Evolutionary conservation across 495 filamentous ascomycete genomes (phyloP), one percentile per base, ranked within the genome.

Genomic region (Articulospora tetracladia): DNA sequence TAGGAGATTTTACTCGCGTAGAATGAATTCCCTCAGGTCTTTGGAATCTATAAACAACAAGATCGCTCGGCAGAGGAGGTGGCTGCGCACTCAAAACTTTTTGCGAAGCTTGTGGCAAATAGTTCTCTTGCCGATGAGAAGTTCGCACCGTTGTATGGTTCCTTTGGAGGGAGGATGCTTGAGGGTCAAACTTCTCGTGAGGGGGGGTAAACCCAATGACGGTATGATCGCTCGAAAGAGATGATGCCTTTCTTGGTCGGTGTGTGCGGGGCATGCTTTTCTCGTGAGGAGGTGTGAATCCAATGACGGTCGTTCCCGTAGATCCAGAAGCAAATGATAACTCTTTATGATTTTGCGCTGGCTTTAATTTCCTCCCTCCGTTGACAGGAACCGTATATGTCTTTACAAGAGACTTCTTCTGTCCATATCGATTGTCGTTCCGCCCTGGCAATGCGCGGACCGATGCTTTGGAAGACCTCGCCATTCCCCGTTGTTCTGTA

Each of bases 401-500:
- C 25, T 44, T 55, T 1, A 53, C 59, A 28, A 50, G 56, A 39
- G 54, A 19, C 13, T 47, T 32, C 17, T 20, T 54, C 22, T 7
- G 4, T 50, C 10, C 25, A 50, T 24, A 24, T n/a, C n/a, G 8
- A 50, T 12, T 50, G 17, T 44, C 39, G 10, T 17, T 44, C 39
- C 39, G 8, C 15, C 39, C 39, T 11, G 10, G 8, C n/a, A 44
- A 44, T 8, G 15, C 39, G n/a, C 39, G 39, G n/a, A 44, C n/a
- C 12, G 25, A 53, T 3, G 26, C 13, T 32, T 17, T 17, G 13
- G 48, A 19, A 27, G 46, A 49, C 15, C 27, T 54, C n/a, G 53
- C 53, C 32, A 60, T 51, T 44, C 56, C 36, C 32, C 28, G 66
- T 58, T 81, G 79, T 15, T 80, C 77, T 1, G 59, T 55, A 13